Evolutionary conservation across 2,329 filamentous ascomycete genomes (phyloP).

Genomic region (Neocucurbitaria cava): DNA sequence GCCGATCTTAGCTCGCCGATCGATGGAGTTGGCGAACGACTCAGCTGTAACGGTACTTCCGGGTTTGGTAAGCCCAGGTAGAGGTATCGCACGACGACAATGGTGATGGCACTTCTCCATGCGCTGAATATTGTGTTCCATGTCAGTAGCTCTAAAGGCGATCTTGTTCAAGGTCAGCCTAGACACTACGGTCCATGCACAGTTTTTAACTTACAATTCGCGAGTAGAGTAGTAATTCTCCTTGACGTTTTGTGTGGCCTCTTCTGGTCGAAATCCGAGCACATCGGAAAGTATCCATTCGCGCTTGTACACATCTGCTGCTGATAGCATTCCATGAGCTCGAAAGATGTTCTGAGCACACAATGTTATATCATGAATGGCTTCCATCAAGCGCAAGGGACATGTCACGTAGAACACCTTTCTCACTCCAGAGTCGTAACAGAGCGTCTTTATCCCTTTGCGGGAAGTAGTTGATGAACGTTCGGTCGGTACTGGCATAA

Average conservation of each 20-base stretch:
- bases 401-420: conserved; percentile 21
- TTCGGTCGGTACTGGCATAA: conserved; percentile 19
- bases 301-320: conserved; percentile 19
- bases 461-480: conserved; percentile 19
- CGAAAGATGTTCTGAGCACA: conserved; percentile 20
- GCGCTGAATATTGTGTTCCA: conserved; percentile 11
- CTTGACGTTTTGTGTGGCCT: conserved; percentile 8
- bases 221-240: conserved; percentile 8
- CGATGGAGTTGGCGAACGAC: conserved; percentile 11
- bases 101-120: conserved; percentile 26
- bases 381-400: conserved; percentile 17
- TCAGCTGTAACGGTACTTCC: conserved; percentile 4
- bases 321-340: neutral
- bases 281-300: conserved; percentile 26
- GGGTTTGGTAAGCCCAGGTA: conserved; percentile 26
- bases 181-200: neutral
- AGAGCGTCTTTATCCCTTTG: conserved; percentile 19
- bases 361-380: conserved; percentile 22
- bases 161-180: neutral
- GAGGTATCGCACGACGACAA: conserved; percentile 26
- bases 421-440: conserved; percentile 12
- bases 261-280: conserved; percentile 17
- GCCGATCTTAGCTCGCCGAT: neutral
- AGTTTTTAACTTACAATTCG: conserved; percentile 10
- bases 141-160: neutral